Base-by-base conservation (phyloP, 805 yeast species). In the Lipomyces kockii region DNA sequence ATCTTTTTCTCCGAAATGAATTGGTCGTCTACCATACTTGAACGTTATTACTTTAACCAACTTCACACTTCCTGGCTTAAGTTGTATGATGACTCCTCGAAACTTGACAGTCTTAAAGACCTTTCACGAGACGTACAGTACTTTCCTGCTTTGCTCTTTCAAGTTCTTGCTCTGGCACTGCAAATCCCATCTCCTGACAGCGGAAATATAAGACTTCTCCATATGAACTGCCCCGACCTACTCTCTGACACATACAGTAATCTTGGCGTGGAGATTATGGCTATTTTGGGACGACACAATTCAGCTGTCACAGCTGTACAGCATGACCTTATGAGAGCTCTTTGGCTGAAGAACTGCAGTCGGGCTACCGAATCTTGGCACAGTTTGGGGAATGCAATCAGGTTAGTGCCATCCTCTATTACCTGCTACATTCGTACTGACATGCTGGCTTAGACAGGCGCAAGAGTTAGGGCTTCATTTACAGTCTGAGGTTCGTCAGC, bases 91-190 rank as follows among this genome's bases (percentile, higher is more conserved):
- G 52, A 49, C 52, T 25, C 52, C 52, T 49, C 52, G 52, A 49
- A 49, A 12, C 14, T 49, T 49, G 25, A 49, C 9, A n/a, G 52
- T 49, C 52, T 46, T 46, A 46, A 46, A 46, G 52, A 46, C 8
- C 3, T 46, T 46, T 46, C 52, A 12, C 52, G 52, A 12, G 52
- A 49, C 52, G 25, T 49, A 49, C 52, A 49, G 52, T 49, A 49
- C 25, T 49, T 49, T 49, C 52, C 52, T 49, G 52, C 52, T 49
- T 49, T 49, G 52, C 52, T 49, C 20, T 49, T 49, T 49, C 52
- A 49, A 49, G n/a, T 49, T 49, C 52, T 49, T 49, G 52, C 52
- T 49, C 52, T 49, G 52, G 52, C 52, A 49, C 52, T 49, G 52
- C 52, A 49, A 49, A 12, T 49, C 25, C 1, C 11, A 1, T 25